Evolutionary conservation across 2,329 filamentous ascomycete genomes (phyloP).

Genomic region (Ophiostoma sp.): DNA sequence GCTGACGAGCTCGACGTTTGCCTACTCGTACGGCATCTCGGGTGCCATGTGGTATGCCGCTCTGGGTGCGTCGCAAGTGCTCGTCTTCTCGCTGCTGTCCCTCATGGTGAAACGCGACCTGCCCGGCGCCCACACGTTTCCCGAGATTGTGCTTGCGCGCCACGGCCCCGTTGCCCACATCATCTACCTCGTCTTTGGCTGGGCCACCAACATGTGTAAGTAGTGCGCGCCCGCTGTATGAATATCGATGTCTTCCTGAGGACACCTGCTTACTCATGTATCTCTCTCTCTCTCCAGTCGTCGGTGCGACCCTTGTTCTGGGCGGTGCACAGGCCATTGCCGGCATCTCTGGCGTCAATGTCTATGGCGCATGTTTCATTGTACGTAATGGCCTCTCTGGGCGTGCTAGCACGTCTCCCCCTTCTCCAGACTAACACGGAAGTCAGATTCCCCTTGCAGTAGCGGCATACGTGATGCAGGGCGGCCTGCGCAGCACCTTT

Average conservation of each 20-base stretch:
- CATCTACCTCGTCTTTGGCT: slow-evolving; percentile 38
- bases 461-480: slow-evolving; percentile 37
- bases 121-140: slow-evolving; percentile 40
- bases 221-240: background rate
- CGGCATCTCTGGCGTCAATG: slow-evolving; percentile 39
- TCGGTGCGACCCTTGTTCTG: slow-evolving; percentile 37
- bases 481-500: slow-evolving; percentile 36
- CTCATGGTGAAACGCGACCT: slow-evolving; percentile 40
- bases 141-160: slow-evolving; percentile 37
- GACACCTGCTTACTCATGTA: no score
- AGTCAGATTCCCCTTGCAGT: background rate
- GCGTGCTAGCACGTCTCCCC: no score
- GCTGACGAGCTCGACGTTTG: slow-evolving; percentile 37
- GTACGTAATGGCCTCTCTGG: no score
- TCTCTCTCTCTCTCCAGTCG: slow-evolving; percentile 27
- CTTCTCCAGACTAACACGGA: no score
- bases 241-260: no score
- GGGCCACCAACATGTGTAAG: slow-evolving; percentile 36
- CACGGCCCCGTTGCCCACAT: slow-evolving; percentile 37
- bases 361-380: slow-evolving; percentile 39
- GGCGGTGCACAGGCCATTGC: slow-evolving; percentile 37
- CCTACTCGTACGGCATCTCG: slow-evolving; percentile 39
- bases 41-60: slow-evolving; percentile 41
- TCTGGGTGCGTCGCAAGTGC: slow-evolving; percentile 37
- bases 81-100: slow-evolving; percentile 39